Evolutionary conservation across 2,329 filamentous ascomycete genomes (phyloP).

Genomic region (Cadophora sp.): DNA sequence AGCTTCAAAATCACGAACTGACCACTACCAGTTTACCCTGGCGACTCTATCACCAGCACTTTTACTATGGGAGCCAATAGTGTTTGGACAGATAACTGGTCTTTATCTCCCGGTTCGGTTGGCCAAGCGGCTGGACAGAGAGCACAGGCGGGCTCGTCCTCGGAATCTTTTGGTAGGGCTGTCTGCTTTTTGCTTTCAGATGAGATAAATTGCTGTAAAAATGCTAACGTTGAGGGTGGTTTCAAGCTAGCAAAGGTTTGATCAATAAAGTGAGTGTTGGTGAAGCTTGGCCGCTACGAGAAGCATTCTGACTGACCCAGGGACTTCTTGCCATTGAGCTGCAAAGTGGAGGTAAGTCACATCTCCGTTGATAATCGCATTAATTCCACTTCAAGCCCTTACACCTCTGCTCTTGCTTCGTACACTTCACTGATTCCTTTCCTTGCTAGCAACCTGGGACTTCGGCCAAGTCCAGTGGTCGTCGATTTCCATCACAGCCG

Average conservation of each 20-base stretch:
- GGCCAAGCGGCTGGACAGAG: slow-evolving; percentile 27
- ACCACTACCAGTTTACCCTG: slow-evolving; percentile 31
- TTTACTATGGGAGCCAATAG: slow-evolving; percentile 29
- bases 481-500: slow-evolving; percentile 30
- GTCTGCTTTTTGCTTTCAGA: not conserved
- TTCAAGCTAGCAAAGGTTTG: slow-evolving; percentile 21
- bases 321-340: slow-evolving; percentile 32
- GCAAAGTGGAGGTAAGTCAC: slow-evolving; percentile 14
- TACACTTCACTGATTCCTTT: not conserved
- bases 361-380: not conserved
- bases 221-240: not conserved
- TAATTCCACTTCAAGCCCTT: not conserved
- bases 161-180: slow-evolving; percentile 28
- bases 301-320: slow-evolving; percentile 17
- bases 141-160: slow-evolving; percentile 29
- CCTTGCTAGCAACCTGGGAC: slow-evolving; percentile 28
- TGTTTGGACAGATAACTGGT: slow-evolving; percentile 34
- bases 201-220: not conserved
- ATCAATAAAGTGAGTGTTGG: slow-evolving; percentile 21
- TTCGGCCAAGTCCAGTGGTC: slow-evolving; percentile 34
- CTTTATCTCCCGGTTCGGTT: slow-evolving; percentile 27
- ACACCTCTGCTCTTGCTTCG: not conserved
- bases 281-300: not conserved
- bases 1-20: not conserved
- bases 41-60: slow-evolving; percentile 33